These are phyloP conservation scores for Blepharisma japonicum DNA, from an alignment of 73 alveolate species.

Conservation along the genomic window DNA sequence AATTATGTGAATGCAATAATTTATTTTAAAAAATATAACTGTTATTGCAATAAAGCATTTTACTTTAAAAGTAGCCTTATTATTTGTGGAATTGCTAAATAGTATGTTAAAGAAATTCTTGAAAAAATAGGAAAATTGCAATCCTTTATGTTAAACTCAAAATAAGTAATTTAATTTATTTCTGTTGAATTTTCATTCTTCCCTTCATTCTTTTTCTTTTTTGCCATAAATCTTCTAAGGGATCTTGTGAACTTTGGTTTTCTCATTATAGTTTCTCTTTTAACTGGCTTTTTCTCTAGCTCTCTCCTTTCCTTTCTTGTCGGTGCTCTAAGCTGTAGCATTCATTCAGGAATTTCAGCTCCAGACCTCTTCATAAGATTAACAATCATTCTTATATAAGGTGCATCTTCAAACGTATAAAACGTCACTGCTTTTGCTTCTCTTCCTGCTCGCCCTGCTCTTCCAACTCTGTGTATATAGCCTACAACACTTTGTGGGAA, in stretches of 20 bases:
- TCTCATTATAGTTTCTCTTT: conserved; percentile 58
- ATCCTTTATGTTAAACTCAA: no score
- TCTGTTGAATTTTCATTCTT: no score
- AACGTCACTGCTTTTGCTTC: conserved; percentile 81
- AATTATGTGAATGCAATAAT: no score
- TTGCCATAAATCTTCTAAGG: not conserved
- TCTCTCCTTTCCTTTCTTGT: conserved; percentile 55
- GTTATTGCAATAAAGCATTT: no score
- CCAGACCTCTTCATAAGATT: conserved; percentile 50
- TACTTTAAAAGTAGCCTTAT: no score
- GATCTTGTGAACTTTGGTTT: not conserved
- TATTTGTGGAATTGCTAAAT: no score
- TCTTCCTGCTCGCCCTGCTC: conserved; percentile 66
- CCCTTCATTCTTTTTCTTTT: no score
- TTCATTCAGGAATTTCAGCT: conserved; percentile 87
- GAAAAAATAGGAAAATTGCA: no score
- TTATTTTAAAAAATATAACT: no score
- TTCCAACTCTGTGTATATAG: conserved; percentile 89
- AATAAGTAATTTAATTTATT: no score
- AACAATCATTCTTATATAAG: conserved; percentile 58
- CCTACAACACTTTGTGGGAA: conserved; percentile 84
- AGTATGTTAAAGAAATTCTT: no score
- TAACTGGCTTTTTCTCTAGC: conserved; percentile 70
- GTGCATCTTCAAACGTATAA: conserved; percentile 85
- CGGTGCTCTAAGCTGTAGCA: conserved; percentile 68